Base-by-base conservation (phyloP, 2,329 filamentous ascomycete species). In the Mycosphaerella sp. region DNA sequence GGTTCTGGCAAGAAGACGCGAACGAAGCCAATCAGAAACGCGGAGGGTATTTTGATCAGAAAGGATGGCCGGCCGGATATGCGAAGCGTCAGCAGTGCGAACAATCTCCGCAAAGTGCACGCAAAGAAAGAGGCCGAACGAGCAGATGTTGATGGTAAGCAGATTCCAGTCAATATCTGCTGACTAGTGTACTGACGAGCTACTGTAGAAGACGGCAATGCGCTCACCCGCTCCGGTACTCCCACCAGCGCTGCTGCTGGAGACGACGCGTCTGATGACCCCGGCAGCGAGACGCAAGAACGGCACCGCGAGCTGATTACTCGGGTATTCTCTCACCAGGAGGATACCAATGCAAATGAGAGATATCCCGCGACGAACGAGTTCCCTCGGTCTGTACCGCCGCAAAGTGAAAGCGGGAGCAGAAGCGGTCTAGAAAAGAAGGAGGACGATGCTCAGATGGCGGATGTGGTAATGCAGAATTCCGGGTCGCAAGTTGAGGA, bases 1-100 rank as follows among this genome's bases (percentile, higher is more conserved):
- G 3, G 21, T 42, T 60, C 55, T 10, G 59, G 61, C 32, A 78
- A 78, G 67, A 76, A 75, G 63, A 74, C 73, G 1, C 69, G 76
- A n/a, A 76, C 74, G 4, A 78, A 77, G 62, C 76, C 76, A 2
- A 70, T 73, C 21, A 68, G 76, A 2, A 78, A 78, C 57, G 72
- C 75, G 1, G 75, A 78, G 39, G 76, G 76, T 0, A 67, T 78
- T 14, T 63, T 78, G 31, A 78, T 78, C 52, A 70, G 76, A 41
- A 78, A 78, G 58, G 76, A 78, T 53, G 76, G 76, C 4, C 65
- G 73, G 9, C 76, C 76, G 4, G 76, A 78, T 54, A 77, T 77
- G 74, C 73, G 76, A 9, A 75, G 73, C 31, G 74, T 78, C n/a
- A 76, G 73, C 57, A 76, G 73, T 10, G 75, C 76, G n/a, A 75